A percentile compares a stretch with the other conserved stretches of the same genome.
Evolutionary conservation across 768 basidiomycete species (phyloP).

Genomic region (Boletellus ananiceps): DNA sequence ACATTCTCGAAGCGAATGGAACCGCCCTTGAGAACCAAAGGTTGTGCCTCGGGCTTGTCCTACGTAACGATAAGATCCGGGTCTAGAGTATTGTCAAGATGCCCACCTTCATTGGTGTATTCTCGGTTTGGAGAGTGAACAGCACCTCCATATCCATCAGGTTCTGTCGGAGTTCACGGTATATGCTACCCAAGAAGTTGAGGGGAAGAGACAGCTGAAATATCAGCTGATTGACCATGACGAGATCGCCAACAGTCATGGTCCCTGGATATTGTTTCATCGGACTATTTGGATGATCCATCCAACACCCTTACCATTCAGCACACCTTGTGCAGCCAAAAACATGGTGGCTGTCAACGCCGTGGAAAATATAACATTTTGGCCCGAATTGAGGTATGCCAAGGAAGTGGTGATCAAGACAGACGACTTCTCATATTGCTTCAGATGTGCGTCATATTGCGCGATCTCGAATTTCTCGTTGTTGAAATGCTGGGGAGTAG

Average conservation of each 20-base stretch:
- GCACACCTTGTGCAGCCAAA: conserved; percentile 89
- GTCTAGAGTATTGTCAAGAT: neutral
- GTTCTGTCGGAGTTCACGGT: conserved; percentile 94
- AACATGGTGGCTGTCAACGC: conserved; percentile 96
- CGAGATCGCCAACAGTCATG: conserved; percentile 97
- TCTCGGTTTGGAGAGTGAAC: conserved; percentile 83
- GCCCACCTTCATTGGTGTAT: conserved; percentile 60
- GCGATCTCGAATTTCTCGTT: conserved; percentile 89
- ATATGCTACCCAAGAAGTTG: conserved; percentile 96
- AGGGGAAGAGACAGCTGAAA: conserved; percentile 96
- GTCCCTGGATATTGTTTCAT: conserved; percentile 52
- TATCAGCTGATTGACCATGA: conserved; percentile 98
- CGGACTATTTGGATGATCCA: neutral
- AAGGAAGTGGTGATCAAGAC: conserved; percentile 94
- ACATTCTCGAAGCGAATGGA: conserved; percentile 92
- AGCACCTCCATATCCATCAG: conserved; percentile 95
- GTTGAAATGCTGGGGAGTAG: conserved; percentile 77
- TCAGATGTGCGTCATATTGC: conserved; percentile 88
- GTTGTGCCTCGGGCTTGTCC: conserved; percentile 66
- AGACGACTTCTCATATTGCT: conserved; percentile 84
- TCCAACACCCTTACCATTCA: conserved; percentile 56
- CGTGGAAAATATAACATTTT: conserved; percentile 92
- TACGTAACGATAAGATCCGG: conserved; percentile 26
- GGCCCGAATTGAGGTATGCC: conserved; percentile 91
- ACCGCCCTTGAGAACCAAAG: conserved; percentile 71